A percentile compares a stretch with the other conserved stretches of the same genome.
Evolutionary conservation across 768 basidiomycete genomes (phyloP).

Genomic region (Hebeloma cylindrosporum): DNA sequence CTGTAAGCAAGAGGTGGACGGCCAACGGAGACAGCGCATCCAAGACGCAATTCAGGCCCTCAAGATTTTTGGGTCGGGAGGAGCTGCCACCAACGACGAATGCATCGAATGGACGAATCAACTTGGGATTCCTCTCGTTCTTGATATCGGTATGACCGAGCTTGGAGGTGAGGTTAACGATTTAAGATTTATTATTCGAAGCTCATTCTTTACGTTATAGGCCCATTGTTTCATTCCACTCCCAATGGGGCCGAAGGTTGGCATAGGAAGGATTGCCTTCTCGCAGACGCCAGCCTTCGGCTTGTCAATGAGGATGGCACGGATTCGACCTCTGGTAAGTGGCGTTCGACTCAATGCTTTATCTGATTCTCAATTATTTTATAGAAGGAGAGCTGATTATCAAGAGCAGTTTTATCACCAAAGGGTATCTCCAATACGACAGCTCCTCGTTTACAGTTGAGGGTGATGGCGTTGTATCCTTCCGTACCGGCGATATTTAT

Average conservation of each 20-base stretch:
- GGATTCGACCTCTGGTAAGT: slow-evolving; percentile 21
- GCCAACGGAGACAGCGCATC: slow-evolving; percentile 19
- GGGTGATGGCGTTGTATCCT: slow-evolving; percentile 27
- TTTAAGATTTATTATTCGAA: background rate
- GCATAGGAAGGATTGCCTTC: slow-evolving; percentile 22
- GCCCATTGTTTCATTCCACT: slow-evolving; percentile 29
- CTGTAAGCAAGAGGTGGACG: slow-evolving; percentile 21
- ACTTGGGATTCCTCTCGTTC: slow-evolving; percentile 26
- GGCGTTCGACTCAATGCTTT: background rate
- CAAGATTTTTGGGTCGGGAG: slow-evolving; percentile 29
- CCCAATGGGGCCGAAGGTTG: slow-evolving; percentile 23
- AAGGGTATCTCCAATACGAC: slow-evolving; percentile 29
- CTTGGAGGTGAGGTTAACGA: slow-evolving; percentile 25
- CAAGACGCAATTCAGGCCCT: slow-evolving; percentile 23
- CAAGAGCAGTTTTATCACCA: slow-evolving; percentile 26
- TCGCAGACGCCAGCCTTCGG: slow-evolving; percentile 24
- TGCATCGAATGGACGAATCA: slow-evolving; percentile 30
- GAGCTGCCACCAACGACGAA: slow-evolving; percentile 28
- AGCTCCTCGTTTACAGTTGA: slow-evolving; percentile 27
- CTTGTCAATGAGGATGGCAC: slow-evolving; percentile 27
- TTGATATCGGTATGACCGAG: slow-evolving; percentile 39
- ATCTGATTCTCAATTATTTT: slow-evolving; percentile 1
- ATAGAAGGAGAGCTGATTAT: slow-evolving; percentile 34
- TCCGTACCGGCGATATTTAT: slow-evolving; percentile 36
- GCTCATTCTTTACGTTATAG: slow-evolving; percentile 14